Evolutionary conservation across 257 asterid genomes (phyloP), one percentile per base, ranked within the genome.

Genomic region (Datura wrightii): DNA sequence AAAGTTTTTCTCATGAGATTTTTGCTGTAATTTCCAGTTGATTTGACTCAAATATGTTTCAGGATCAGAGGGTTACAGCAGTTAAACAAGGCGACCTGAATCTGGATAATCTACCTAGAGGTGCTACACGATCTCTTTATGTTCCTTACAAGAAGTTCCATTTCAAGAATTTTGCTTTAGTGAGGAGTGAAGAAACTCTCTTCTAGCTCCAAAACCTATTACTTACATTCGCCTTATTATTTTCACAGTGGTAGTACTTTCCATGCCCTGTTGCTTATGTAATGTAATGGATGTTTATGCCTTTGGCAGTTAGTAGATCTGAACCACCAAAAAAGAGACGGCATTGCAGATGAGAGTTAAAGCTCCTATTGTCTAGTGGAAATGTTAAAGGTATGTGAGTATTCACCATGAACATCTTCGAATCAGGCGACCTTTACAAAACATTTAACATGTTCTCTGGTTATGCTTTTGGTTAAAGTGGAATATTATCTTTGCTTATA

Each of bases 301-400:
- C 39, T 70, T 34, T 82, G 37, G 52, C 50, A 91, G 92, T 89
- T 85, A 82, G 86, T 85, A 52, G 69, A 82, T 88, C 91, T 70
- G 88, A 82, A 78, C 82, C 90, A 79, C 84, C 58, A 69, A 79
- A 86, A 72, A 83, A 88, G 91, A 85, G 83, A 84, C 83, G 71
- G 87, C 24, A 72, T 59, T 62, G 2, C 18, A 14, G 31, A 24
- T 82, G 87, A 88, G 70, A 66, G 55, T 70, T 60, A 15, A 80
- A 70, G 67, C 31, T 46, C 41, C n/a, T 42, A 46, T 62, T n/a
- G 63, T 31, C 41, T 37, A 4, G 71, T 79, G 86, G 56, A 60
- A 34, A 78, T 78, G 63, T 52, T 24, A 14, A 31, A 78, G 82
- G 82, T 78, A 78, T 78, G 63, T 52, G 19, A 52, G 9, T 34